Base-by-base conservation (phyloP, 768 basidiomycete species). In the Asterophora lycoperdoides region DNA sequence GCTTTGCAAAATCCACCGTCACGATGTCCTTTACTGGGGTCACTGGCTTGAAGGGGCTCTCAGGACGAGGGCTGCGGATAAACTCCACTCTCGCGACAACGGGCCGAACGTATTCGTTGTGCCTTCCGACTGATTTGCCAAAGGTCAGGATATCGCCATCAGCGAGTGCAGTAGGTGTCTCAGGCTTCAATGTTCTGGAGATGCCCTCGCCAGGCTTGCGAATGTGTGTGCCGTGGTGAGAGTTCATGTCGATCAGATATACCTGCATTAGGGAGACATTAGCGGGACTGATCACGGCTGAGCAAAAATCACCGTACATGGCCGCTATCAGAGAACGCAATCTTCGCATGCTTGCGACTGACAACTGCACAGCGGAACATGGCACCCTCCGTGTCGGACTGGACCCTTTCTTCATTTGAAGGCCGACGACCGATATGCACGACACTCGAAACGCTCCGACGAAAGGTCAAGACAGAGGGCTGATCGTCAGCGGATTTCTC, bases 281-380 rank as follows among this genome's bases (percentile, higher is more conserved):
- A 58, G 38, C 49, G 29, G 56, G 29, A 30, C 40, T 50, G 57
- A 57, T 47, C 17, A 20, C 15, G 40, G 40, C 29, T 26, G 45
- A 48, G 41, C 35, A 44, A 41, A 49, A 40, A 32, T 36, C 41
- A 50, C 59, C 75, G 55, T 76, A 89, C 87, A 70, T 78, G 76
- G 39, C 86, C 85, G 53, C 74, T 77, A 57, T 86, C 83, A 4
- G 83, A 73, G 64, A 89, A 84, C 17, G 77, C 74, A 51, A 91
- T 81, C 73, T 81, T 86, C 48, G 88, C 87, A 69, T 91, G 88
- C 59, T 70, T 78, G 19, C 88, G 77, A 63, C 85, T 88, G 54
- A 91, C 84, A 39, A 90, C 88, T 26, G 86, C 83, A 60, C 88
- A 89, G 41, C 80, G 68, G 55, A 89, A 89, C 64, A 81, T 76